Evolutionary conservation across 306 rosid species (phyloP).

Genomic region (Coriaria nepalensis): DNA sequence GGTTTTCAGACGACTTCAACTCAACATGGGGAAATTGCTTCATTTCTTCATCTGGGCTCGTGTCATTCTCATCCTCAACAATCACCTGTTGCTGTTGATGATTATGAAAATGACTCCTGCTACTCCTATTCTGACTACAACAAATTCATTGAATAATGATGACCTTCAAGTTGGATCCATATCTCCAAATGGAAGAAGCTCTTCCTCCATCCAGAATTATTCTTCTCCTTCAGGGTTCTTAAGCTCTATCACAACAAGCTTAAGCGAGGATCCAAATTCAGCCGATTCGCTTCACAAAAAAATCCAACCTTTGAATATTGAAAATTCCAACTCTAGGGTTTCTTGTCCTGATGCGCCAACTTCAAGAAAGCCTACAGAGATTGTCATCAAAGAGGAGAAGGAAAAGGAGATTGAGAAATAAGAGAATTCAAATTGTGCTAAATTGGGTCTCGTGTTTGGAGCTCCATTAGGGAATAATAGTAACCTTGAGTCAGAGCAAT

Average conservation of each 20-base stretch:
- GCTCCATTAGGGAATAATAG: conserved; percentile 50
- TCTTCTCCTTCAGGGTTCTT: conserved; percentile 30
- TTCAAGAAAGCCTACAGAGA: conserved; percentile 40
- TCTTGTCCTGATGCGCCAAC: conserved; percentile 53
- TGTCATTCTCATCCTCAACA: conserved; percentile 19
- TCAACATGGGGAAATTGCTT: conserved; percentile 28
- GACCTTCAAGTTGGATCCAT: conserved; percentile 29
- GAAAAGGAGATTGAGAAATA: conserved; percentile 29
- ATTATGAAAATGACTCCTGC: conserved; percentile 43
- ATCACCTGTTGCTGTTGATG: conserved; percentile 14
- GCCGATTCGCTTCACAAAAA: conserved; percentile 44
- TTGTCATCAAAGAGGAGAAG: conserved; percentile 18
- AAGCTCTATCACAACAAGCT: conserved; percentile 50
- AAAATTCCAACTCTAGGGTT: conserved; percentile 21
- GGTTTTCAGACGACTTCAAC: conserved; percentile 71
- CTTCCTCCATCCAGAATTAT: conserved; percentile 18
- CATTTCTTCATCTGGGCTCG: conserved; percentile 70
- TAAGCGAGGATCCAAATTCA: conserved; percentile 62
- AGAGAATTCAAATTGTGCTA: conserved; percentile 14
- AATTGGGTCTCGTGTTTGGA: conserved; percentile 44
- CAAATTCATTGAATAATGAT: conserved; percentile 22
- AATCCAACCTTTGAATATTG: conserved; percentile 16
- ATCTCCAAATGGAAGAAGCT: conserved; percentile 58
- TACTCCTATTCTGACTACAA: neutral
- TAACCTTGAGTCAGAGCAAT: conserved; percentile 59